Evolutionary conservation across 441 rosid genomes (phyloP), one percentile per base, ranked within the genome.

Genomic region (Erysimum pusillum): DNA sequence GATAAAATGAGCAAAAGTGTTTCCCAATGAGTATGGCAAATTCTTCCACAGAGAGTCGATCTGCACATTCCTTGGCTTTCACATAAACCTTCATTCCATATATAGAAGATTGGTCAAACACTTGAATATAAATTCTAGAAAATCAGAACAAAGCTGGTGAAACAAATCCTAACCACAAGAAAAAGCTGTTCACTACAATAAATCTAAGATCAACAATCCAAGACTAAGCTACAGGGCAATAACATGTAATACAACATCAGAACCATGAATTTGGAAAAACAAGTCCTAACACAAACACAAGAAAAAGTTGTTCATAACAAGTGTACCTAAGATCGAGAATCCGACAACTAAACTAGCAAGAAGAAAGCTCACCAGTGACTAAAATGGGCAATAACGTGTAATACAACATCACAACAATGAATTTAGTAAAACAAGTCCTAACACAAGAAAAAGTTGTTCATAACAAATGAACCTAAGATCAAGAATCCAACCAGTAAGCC

Each of bases 21-120:
- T 83, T 88, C 15, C 86, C 98, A 53, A 92, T 80, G 71, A 87
- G 72, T 71, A 95, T 81, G 2, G 99, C 94, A 76, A 95, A 95
- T 9, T 88, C 89, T 81, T 95, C 98, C 9, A 81, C 91, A 1
- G 99, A 88, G 74, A 92, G 74, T 60, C 79, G 91, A 49, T 88
- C 82, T 17, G 83, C 75, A 74, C 96, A 88, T 82, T 92, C 93
- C 81, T 95, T 88, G 15, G 98, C 98, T 79, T 91, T 95, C 46
- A 67, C 94, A 82, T 95, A 92, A 34, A 92, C 99, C 99, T 94
- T 74, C 14, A 69, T 63, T 45, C 44, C 36, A 64, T 22, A 56
- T 35, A 63, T 31, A 10, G 12, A 9, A 63, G 39, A 52, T n/a
- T 54, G 28, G 7, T 4, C 20, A 39, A 41, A 20, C 35, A 61